Percentiles rank a stretch among this genome's conserved stretches.
Conservation (phyloP, 768 basidiomycete species). For the Suillus placidus region DNA sequence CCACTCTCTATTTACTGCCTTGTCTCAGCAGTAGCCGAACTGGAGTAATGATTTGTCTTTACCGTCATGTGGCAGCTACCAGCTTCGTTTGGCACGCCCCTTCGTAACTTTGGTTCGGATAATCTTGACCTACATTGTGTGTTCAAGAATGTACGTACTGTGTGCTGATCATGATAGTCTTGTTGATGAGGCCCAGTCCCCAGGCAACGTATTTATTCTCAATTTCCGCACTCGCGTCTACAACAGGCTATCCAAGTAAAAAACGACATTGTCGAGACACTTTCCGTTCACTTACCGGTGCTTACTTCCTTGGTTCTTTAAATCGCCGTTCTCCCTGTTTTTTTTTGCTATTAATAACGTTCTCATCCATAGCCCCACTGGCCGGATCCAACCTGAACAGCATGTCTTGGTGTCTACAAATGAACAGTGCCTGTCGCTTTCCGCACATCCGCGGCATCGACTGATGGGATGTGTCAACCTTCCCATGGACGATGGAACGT, state of each 20-base stretch:
- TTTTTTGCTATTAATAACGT: slow-evolving; percentile 5
- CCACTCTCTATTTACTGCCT: slow-evolving; percentile 9
- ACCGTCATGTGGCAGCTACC: not conserved
- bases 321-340: slow-evolving; percentile 3
- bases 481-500: slow-evolving; percentile 27
- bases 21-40: not conserved
- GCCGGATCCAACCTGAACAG: slow-evolving; percentile 5
- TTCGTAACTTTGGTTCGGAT: not conserved
- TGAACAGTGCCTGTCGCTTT: slow-evolving; percentile 11
- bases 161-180: not conserved
- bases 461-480: slow-evolving; percentile 26
- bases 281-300: slow-evolving; percentile 6
- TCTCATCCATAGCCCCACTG: slow-evolving; percentile 1
- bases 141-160: not conserved
- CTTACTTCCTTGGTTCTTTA: slow-evolving; percentile 5
- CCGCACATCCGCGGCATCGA: slow-evolving; percentile 34
- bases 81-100: not conserved
- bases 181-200: not conserved
- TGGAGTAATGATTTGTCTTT: not conserved
- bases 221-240: slow-evolving; percentile 4
- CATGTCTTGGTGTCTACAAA: slow-evolving; percentile 7
- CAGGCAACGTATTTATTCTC: not conserved
- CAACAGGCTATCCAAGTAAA: not conserved
- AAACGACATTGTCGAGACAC: not conserved
- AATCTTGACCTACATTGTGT: slow-evolving; percentile 1